Conservation (phyloP, 1,284 basidiomycete species). For the Peniophora sp. region DNA sequence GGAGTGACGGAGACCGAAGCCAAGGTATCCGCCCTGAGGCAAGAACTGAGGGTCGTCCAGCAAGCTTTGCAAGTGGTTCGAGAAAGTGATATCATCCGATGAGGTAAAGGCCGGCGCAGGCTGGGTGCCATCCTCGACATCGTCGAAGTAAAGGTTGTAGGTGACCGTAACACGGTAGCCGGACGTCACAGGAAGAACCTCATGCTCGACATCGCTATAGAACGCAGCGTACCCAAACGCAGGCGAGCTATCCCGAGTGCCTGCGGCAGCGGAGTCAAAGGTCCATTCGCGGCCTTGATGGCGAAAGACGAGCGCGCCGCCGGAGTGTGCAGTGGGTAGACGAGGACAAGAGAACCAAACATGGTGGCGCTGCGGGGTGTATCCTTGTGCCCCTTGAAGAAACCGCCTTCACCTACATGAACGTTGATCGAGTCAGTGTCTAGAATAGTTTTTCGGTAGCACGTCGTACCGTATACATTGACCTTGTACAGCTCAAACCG, state of each 20-base stretch:
- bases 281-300: slow-evolving; percentile 22
- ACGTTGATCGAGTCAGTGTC: background rate
- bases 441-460: background rate
- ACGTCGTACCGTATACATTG: slow-evolving; percentile 20
- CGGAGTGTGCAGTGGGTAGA: slow-evolving; percentile 32
- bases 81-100: slow-evolving; percentile 6
- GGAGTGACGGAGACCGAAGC: slow-evolving; percentile 22
- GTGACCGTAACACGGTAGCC: slow-evolving; percentile 34
- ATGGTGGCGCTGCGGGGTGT: slow-evolving; percentile 29
- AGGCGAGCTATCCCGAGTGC: slow-evolving; percentile 5
- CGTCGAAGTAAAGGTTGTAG: slow-evolving; percentile 26
- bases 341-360: slow-evolving; percentile 39
- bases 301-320: slow-evolving; percentile 28
- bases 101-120: background rate
- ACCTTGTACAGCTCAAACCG: slow-evolving; percentile 19
- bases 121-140: background rate
- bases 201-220: slow-evolving; percentile 37
- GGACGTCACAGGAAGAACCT: slow-evolving; percentile 28
- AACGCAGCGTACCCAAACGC: slow-evolving; percentile 27
- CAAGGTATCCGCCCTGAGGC: slow-evolving; percentile 23
- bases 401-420: slow-evolving; percentile 26
- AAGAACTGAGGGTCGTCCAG: slow-evolving; percentile 18
- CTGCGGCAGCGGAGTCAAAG: slow-evolving; percentile 24
- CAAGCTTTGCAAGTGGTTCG: slow-evolving; percentile 12
- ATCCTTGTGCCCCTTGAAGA: slow-evolving; percentile 35